A percentile compares a stretch with the other conserved stretches of the same genome.
Conservation (phyloP, 345 rosid genomes). For the Eutrema yunnanense region DNA sequence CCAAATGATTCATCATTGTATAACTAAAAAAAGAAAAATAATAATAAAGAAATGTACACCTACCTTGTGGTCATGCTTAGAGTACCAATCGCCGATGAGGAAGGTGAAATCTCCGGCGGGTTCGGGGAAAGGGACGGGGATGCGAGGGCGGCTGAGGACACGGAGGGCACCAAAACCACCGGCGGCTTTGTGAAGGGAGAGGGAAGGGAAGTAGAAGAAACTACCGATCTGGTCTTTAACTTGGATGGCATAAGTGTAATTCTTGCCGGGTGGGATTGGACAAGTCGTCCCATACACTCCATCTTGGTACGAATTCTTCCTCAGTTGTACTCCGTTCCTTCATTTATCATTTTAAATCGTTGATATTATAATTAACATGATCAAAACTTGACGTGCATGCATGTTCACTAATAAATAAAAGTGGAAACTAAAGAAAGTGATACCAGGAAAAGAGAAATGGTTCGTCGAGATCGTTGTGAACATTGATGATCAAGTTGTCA, state of each 20-base stretch:
- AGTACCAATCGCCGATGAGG: conserved; percentile 83
- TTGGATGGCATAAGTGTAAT: conserved; percentile 79
- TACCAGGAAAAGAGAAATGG: conserved; percentile 89
- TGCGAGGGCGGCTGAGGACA: conserved; percentile 68
- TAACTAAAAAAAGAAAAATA: background rate
- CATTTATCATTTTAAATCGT: background rate
- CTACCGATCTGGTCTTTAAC: conserved; percentile 91
- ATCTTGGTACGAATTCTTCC: conserved; percentile 80
- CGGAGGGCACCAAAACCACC: conserved; percentile 84
- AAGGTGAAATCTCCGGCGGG: conserved; percentile 78
- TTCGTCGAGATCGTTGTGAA: conserved; percentile 62
- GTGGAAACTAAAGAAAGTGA: background rate
- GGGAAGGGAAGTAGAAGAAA: conserved; percentile 91
- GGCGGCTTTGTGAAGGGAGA: conserved; percentile 87
- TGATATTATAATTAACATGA: background rate
- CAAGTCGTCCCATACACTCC: conserved; percentile 96
- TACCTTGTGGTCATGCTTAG: conserved; percentile 57
- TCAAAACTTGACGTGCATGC: conserved; percentile 24
- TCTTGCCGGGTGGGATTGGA: conserved; percentile 89
- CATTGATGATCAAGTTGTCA: conserved; percentile 84
- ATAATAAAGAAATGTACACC: background rate
- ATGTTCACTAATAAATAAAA: background rate
- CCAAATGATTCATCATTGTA: background rate
- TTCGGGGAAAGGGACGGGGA: conserved; percentile 83
- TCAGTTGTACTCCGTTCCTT: conserved; percentile 90